Percentiles rank a stretch among this genome's conserved stretches.
These are phyloP conservation scores for Gleditsia sinensis DNA, from an alignment of 306 rosid species.

Conservation along the genomic window DNA sequence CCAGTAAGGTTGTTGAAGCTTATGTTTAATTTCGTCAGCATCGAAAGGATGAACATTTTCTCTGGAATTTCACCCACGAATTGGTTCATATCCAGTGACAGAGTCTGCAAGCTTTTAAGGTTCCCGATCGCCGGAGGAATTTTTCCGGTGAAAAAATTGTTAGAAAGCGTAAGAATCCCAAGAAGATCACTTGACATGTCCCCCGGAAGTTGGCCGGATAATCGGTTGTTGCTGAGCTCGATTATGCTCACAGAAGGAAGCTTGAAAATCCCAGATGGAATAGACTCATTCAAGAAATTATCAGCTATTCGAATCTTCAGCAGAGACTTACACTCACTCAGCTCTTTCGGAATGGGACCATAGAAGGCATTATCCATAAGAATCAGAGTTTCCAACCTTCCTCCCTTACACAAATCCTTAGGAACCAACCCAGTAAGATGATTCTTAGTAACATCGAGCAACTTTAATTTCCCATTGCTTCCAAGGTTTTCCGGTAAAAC, in stretches of 20 bases:
- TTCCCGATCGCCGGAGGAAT: constrained; percentile 59
- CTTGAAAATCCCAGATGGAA: constrained; percentile 66
- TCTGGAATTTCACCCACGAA: constrained; percentile 56
- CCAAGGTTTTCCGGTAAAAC: constrained; percentile 72
- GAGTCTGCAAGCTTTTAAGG: constrained; percentile 45
- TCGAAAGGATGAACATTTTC: constrained; percentile 42
- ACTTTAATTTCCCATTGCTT: constrained; percentile 48
- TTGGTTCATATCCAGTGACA: constrained; percentile 56
- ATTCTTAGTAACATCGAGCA: constrained; percentile 61
- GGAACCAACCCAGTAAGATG: constrained; percentile 77
- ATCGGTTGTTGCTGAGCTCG: constrained; percentile 51
- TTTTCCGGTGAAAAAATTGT: constrained; percentile 58
- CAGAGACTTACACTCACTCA: constrained; percentile 64
- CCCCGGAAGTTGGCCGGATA: constrained; percentile 62
- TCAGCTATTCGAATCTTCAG: constrained; percentile 47
- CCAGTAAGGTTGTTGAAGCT: constrained; percentile 66
- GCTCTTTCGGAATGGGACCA: constrained; percentile 67
- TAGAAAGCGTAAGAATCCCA: constrained; percentile 52
- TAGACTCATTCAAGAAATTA: constrained; percentile 58
- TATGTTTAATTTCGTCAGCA: constrained; percentile 48
- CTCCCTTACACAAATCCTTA: constrained; percentile 62
- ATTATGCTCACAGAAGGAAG: constrained; percentile 47
- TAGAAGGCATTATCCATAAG: constrained; percentile 61
- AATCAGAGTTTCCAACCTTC: constrained; percentile 43
- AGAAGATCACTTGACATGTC: constrained; percentile 46